Conservation (phyloP, 2,329 filamentous ascomycete genomes). For the Cladophialophora bantiana region DNA sequence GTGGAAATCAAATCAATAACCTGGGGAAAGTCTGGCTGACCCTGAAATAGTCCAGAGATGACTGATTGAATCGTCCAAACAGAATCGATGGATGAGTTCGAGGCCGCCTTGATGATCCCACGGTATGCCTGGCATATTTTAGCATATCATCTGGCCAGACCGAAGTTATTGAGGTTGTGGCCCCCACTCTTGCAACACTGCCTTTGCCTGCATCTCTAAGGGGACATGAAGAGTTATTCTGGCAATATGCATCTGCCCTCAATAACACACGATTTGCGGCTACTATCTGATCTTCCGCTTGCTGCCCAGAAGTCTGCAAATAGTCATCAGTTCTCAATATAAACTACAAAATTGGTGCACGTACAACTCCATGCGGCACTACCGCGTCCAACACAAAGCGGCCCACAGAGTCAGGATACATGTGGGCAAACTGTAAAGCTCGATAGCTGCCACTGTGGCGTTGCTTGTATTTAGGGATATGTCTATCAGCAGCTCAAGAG, state of each 20-base stretch:
- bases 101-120: not conserved
- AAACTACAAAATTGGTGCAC: not conserved
- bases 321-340: not conserved
- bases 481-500: too few relatives aligned
- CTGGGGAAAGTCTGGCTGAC: not conserved
- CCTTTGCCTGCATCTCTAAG: slow-evolving; percentile 11
- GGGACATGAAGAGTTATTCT: slow-evolving; percentile 21
- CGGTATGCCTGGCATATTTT: not conserved
- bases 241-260: slow-evolving; percentile 21
- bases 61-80: not conserved
- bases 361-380: slow-evolving; percentile 14
- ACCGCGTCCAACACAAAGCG: slow-evolving; percentile 16
- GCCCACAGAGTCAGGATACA: slow-evolving; percentile 11
- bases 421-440: slow-evolving; percentile 17
- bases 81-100: not conserved
- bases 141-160: not conserved
- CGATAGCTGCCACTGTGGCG: slow-evolving; percentile 13
- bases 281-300: slow-evolving; percentile 5
- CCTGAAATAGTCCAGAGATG: not conserved
- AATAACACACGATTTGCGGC: slow-evolving; percentile 17
- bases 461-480: not conserved
- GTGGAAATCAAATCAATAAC: slow-evolving; percentile 4
- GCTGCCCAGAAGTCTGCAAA: not conserved
- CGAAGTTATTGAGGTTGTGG: not conserved
- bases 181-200: slow-evolving; percentile 1